Conservation (phyloP, 2,329 filamentous ascomycete genomes). For the Paecilomyces sp. region DNA sequence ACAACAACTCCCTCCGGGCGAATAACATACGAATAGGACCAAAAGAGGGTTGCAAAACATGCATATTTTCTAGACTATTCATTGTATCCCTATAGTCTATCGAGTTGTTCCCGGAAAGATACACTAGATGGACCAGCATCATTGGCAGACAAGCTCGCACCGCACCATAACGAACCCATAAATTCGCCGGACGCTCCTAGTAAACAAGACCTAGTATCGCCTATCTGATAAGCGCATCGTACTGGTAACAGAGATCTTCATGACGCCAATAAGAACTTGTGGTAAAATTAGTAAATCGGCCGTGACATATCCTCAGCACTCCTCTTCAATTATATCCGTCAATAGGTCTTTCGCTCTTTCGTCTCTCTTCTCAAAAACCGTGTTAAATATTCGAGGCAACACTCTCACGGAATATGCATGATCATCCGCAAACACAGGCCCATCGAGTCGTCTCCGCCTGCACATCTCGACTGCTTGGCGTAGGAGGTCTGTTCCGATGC, state of each 20-base stretch:
- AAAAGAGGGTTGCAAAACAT: too few species aligned
- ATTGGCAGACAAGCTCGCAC: too few species aligned
- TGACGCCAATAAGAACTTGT: neutral
- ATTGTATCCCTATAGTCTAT: too few species aligned
- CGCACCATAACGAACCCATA: neutral
- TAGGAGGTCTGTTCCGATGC: slow-evolving; percentile 65
- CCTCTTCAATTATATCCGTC: slow-evolving; percentile 8
- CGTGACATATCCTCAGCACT: neutral
- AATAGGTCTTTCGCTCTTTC: slow-evolving; percentile 42
- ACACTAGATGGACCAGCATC: too few species aligned
- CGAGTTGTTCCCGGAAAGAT: too few species aligned
- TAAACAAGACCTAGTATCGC: neutral
- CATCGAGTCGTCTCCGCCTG: slow-evolving; percentile 61
- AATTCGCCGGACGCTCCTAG: too few species aligned
- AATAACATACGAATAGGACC: too few species aligned
- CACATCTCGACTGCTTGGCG: slow-evolving; percentile 65
- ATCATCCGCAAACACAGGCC: slow-evolving; percentile 63
- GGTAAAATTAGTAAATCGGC: neutral
- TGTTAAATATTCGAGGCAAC: slow-evolving; percentile 58
- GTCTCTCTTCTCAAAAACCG: slow-evolving; percentile 53
- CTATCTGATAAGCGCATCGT: neutral
- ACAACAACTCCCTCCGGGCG: too few species aligned
- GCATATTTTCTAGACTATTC: too few species aligned
- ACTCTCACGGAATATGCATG: slow-evolving; percentile 66
- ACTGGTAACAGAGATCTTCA: neutral